Percentiles rank a stretch among this genome's conserved stretches.
phyloP scores from a whole-genome alignment of 805 yeast genomes.

The Millerago galiae region DNA sequence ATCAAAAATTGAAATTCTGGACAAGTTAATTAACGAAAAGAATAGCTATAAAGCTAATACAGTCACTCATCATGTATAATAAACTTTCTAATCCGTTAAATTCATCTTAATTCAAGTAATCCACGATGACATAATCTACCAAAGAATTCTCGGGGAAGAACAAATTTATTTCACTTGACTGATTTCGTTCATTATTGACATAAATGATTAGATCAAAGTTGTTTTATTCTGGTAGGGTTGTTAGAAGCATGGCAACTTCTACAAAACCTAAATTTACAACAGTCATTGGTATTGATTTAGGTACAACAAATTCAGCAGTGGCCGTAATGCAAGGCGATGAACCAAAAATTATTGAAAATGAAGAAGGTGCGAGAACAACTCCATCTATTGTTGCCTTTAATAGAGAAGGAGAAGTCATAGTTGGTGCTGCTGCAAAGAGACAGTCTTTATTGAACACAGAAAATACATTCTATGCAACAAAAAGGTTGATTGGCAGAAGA shows the following conservation, averaged over 20 bases:
- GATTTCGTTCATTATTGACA: background rate
- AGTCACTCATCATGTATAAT: too few species aligned
- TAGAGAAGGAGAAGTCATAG: slow-evolving; percentile 36
- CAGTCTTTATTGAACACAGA: slow-evolving; percentile 72
- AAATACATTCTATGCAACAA: slow-evolving; percentile 77
- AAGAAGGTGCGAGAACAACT: slow-evolving; percentile 74
- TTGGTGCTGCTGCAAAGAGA: slow-evolving; percentile 71
- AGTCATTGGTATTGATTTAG: slow-evolving; percentile 77
- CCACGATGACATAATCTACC: background rate
- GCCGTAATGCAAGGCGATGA: slow-evolving; percentile 63
- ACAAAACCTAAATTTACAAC: slow-evolving; percentile 7
- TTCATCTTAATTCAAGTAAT: background rate
- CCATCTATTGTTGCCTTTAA: slow-evolving; percentile 73
- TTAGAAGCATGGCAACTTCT: slow-evolving; percentile 1
- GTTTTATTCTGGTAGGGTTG: too few species aligned
- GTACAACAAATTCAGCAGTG: slow-evolving; percentile 84
- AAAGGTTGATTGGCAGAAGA: slow-evolving; percentile 71
- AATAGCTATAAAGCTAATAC: too few species aligned
- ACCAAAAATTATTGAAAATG: slow-evolving; percentile 65
- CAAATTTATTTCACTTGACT: background rate
- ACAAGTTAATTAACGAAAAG: background rate
- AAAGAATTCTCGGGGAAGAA: background rate
- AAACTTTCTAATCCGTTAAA: too few species aligned
- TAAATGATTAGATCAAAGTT: too few species aligned
- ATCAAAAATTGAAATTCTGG: slow-evolving; percentile 5